Evolutionary conservation across 2,329 filamentous ascomycete species (phyloP), one percentile per base, ranked within the genome.

Genomic region (Nannizziopsis arthrosporioides): DNA sequence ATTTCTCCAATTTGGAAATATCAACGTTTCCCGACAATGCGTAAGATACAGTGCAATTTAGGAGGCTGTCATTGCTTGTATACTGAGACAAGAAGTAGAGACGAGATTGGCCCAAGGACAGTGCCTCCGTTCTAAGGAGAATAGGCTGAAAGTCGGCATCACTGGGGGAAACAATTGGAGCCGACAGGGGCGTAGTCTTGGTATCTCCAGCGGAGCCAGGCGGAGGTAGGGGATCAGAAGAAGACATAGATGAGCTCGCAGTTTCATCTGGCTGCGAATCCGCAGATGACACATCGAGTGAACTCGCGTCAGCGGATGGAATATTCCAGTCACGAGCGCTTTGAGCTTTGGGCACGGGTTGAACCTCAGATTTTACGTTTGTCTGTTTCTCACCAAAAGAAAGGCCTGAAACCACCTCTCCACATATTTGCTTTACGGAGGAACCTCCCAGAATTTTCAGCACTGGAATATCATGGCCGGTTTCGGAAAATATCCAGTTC

Each of bases 71-170:
- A 41, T 73, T 65, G 22, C 65, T 32, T 1, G 52, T 43, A 8
- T 38, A 47, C 2, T 50, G 41, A n/a, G 44, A 43, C 27, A 54
- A 18, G 37, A 55, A 55, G 65, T 65, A 72, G 51, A 71, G 65
- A 0, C 65, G 55, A 0, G 61, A 56, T 52, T 72, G 69, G 10
- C 55, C 61, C 5, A 58, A 59, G 2, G 68, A 69, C 43, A 71
- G 61, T 17, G 14, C 22, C 22, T 27, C 22, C 22, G 22, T 27
- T 27, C 27, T 10, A 36, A 47, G 10, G 31, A 51, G n/a, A 32
- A 32, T 22, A 39, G 19, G 8, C 32, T n/a, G 14, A 39, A 14
- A 12, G 10, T 40, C 18, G n/a, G 12, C 7, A 14, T 15, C 7
- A 46, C 31, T 8, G 34, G 12, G 6, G 17, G 30, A 12, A 36